These are phyloP conservation scores for Selaginella tamariscina DNA, from an alignment of 75 land plant genomes.

Conservation along the genomic window DNA sequence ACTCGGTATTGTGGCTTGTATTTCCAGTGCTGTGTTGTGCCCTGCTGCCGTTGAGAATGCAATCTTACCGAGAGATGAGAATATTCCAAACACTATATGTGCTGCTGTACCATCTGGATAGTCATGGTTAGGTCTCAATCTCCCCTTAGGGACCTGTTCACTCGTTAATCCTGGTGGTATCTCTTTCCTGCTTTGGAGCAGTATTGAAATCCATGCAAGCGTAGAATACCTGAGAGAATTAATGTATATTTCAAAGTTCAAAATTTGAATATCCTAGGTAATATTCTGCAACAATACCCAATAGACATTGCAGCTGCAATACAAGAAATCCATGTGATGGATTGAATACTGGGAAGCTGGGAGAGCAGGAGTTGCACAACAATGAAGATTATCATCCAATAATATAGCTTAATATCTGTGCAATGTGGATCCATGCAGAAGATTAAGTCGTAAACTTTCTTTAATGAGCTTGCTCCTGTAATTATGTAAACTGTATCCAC, in stretches of 20 bases:
- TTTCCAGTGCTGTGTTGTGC: background rate
- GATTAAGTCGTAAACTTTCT: background rate
- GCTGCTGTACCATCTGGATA: background rate
- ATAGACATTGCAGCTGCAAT: background rate
- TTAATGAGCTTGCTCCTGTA: background rate
- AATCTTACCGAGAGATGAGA: background rate
- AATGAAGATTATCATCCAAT: background rate
- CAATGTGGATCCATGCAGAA: background rate
- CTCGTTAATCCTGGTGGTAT: background rate
- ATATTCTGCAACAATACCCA: background rate
- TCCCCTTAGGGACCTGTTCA: no score
- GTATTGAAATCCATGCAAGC: background rate
- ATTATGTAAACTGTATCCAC: background rate
- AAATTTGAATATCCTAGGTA: background rate
- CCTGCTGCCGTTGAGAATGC: conserved; percentile 6
- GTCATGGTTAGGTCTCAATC: no score
- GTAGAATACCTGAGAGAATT: conserved; percentile 1
- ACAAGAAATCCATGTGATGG: conserved; percentile 1
- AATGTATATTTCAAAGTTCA: no score
- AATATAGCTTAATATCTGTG: background rate
- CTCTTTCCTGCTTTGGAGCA: background rate
- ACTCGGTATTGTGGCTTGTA: conserved; percentile 1
- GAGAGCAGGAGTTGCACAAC: background rate
- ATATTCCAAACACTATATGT: background rate
- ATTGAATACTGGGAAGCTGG: background rate